phyloP scores from a whole-genome alignment of 1,284 basidiomycete genomes.

The Mycena sp. region DNA sequence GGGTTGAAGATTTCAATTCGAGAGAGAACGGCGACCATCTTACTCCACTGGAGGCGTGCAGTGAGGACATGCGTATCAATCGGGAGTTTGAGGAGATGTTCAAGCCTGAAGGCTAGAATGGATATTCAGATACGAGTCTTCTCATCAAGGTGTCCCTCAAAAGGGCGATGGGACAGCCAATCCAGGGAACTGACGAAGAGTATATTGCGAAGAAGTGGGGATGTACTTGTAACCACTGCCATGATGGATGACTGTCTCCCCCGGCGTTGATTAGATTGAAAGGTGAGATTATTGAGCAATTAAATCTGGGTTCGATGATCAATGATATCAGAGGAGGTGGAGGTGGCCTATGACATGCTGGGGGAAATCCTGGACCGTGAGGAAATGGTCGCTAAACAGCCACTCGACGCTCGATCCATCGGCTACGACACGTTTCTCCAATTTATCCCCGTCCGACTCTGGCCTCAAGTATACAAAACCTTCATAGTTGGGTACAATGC shows the following conservation, averaged over 20 bases:
- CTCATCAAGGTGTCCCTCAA: slow-evolving; percentile 7
- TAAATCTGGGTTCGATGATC: background rate
- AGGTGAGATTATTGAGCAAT: background rate
- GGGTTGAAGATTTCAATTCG: slow-evolving; percentile 16
- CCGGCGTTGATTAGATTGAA: background rate
- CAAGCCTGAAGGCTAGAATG: background rate
- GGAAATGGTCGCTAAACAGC: background rate
- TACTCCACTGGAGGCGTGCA: slow-evolving; percentile 15
- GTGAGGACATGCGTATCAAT: slow-evolving; percentile 1
- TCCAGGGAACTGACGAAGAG: slow-evolving; percentile 7
- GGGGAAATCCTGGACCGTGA: background rate
- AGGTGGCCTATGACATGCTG: slow-evolving; percentile 10
- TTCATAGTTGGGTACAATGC: slow-evolving; percentile 9
- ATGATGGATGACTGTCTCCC: slow-evolving; percentile 17
- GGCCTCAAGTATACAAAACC: slow-evolving; percentile 7
- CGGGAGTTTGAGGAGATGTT: slow-evolving; percentile 13
- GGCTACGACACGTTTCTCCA: background rate
- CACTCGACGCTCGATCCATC: background rate
- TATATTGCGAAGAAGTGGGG: slow-evolving; percentile 16
- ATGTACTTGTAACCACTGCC: slow-evolving; percentile 15
- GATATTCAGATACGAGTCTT: background rate
- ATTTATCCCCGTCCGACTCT: slow-evolving; percentile 7
- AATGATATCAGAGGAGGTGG: background rate
- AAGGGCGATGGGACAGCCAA: slow-evolving; percentile 15
- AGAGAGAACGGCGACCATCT: slow-evolving; percentile 14